A percentile compares a stretch with the other conserved stretches of the same genome.
Evolutionary conservation across 139 green algal species (phyloP).

Genomic region (Tetradesmus lagerheimii): DNA sequence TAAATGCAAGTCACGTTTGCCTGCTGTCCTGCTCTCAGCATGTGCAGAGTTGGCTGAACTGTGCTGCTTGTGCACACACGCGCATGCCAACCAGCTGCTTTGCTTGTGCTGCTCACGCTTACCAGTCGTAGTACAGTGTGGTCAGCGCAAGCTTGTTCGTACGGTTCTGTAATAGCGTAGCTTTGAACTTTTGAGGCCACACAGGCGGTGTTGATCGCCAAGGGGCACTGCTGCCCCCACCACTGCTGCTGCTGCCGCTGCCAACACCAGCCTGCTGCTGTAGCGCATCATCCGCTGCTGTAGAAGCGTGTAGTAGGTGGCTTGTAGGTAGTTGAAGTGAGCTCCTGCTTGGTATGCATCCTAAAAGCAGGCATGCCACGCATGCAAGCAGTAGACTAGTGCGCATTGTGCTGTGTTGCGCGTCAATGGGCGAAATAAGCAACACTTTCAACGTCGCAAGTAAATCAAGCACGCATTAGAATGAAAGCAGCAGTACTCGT

Average conservation of each 20-base stretch:
- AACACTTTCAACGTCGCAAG: background rate
- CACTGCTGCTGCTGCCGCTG: slow-evolving; percentile 7
- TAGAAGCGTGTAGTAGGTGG: background rate
- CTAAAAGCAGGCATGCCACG: background rate
- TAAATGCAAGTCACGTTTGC: background rate
- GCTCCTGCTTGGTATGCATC: background rate
- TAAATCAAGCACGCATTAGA: too few relatives aligned
- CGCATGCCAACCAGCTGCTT: too few relatives aligned
- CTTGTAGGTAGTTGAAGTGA: background rate
- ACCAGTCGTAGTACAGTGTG: slow-evolving; percentile 24
- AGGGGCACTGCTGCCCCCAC: background rate
- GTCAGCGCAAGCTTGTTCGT: slow-evolving; percentile 27
- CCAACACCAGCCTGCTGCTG: background rate
- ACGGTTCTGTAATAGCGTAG: slow-evolving; percentile 37
- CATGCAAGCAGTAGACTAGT: background rate
- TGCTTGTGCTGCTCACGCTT: background rate
- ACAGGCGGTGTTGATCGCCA: slow-evolving; percentile 2
- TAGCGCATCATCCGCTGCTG: background rate
- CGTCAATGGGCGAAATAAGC: background rate
- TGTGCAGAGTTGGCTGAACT: background rate
- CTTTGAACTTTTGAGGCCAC: slow-evolving; percentile 37
- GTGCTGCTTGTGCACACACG: background rate
- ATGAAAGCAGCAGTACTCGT: background rate
- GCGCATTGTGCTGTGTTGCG: background rate
- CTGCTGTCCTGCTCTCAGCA: background rate